Percentiles rank a stretch among this genome's conserved stretches.
phyloP scores from a whole-genome alignment of 306 rosid genomes.

The Trichosanthes truncata region DNA sequence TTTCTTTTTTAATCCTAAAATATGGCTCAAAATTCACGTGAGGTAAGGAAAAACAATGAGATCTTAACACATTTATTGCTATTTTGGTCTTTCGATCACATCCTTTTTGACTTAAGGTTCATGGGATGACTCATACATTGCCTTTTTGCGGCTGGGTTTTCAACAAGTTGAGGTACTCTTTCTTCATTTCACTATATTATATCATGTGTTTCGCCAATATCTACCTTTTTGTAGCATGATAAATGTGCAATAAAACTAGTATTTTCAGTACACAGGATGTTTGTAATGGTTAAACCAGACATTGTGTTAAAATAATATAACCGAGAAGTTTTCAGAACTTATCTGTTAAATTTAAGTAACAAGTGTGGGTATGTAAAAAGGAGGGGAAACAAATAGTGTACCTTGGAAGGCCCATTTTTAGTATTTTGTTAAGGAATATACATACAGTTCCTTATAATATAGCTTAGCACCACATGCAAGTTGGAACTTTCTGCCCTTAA shows the following conservation, averaged over 20 bases:
- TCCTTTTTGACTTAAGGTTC: constrained; percentile 9
- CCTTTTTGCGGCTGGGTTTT: background rate
- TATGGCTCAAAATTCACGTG: constrained; percentile 1
- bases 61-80: background rate
- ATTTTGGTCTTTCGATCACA: background rate
- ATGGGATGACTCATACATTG: constrained; percentile 2
- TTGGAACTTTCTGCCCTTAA: constrained; percentile 7
- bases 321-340: background rate
- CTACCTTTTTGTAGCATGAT: background rate
- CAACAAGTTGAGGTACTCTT: constrained; percentile 3
- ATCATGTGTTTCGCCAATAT: background rate
- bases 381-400: background rate
- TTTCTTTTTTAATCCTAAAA: background rate
- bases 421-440: constrained; percentile 8
- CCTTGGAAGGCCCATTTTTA: background rate
- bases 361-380: background rate
- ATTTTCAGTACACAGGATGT: background rate
- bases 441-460: background rate
- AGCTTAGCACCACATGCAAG: constrained; percentile 10
- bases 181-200: background rate
- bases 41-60: background rate
- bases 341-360: background rate
- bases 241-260: background rate
- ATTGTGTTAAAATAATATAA: background rate
- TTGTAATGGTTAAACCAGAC: background rate